Evolutionary conservation across 495 filamentous ascomycete species (phyloP), one percentile per base, ranked within the genome.

Genomic region (Aspergillus nidulans): DNA sequence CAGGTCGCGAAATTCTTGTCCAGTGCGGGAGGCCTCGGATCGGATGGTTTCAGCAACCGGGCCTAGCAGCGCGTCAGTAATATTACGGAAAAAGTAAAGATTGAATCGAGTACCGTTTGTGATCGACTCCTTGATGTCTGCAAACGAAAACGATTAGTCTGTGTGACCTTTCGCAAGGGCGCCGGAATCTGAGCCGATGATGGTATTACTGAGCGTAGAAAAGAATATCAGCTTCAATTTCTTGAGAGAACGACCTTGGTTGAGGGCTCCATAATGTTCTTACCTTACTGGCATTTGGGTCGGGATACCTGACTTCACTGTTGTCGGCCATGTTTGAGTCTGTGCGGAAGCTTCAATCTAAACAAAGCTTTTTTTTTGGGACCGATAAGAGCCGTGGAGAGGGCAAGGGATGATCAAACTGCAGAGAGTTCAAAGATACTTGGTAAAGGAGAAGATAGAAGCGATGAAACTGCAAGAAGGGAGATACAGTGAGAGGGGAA

Each of bases 41-140:
- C 87, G 88, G 69, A 90, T 80, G 61, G 83, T 88, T 69, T 91
- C 81, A 52, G 86, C 88, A 47, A 94, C 75, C 28, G 90, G 87
- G 52, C 87, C 90, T 91, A 32, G 43, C 23, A 16, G 39, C 40
- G 15, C 43, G 67, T 81, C 57, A 76, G 68, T 62, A 63, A 57
- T 65, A 63, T 20, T 64, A 49, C 51, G 20, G 10, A 6, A 20
- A 10, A n/a, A 3, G 36, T 16, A 30, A 7, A 2, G 5, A 6
- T 6, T 24, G 42, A 21, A 24, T 45, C 32, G 19, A 9, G n/a
- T 32, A 71, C 70, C 71, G 49, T 72, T 71, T 47, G 64, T 67
- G 21, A 69, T 42, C 19, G 58, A 49, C 63, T 70, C 62, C 30
- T 59, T 36, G 55, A 61, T 46, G 59, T 51, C 68, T 69, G 58